phyloP scores from a whole-genome alignment of 495 filamentous ascomycete genomes.

The Penicillium arizonense region DNA sequence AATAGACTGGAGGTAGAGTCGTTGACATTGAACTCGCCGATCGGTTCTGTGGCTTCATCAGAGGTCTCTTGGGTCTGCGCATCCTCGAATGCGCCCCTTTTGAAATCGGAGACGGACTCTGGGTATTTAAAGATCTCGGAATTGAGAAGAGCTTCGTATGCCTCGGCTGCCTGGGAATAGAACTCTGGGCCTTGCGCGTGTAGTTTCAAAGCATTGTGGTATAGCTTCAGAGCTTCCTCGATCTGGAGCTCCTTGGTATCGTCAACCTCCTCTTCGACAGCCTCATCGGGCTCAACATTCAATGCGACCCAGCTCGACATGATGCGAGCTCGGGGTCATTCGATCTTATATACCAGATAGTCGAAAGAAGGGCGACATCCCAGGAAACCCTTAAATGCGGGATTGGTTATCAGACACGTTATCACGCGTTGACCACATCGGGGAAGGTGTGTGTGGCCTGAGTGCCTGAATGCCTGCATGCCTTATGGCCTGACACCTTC shows the following conservation, averaged over 20 bases:
- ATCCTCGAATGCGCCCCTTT: constrained; percentile 61
- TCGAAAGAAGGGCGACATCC: constrained; percentile 1
- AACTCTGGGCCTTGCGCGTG: constrained; percentile 81
- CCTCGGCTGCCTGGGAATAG: constrained; percentile 73
- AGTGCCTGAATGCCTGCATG: constrained; percentile 22
- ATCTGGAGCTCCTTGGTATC: constrained; percentile 95
- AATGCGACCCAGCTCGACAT: constrained; percentile 71
- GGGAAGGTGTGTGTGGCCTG: constrained; percentile 26
- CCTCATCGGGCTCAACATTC: constrained; percentile 91
- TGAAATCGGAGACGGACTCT: constrained; percentile 77
- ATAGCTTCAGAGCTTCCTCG: constrained; percentile 94
- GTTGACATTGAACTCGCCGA: constrained; percentile 41
- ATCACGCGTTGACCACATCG: constrained; percentile 36
- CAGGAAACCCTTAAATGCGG: constrained; percentile 2
- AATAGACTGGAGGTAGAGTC: constrained; percentile 77
- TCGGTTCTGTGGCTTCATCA: constrained; percentile 42
- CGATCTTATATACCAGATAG: not conserved
- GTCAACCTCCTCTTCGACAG: constrained; percentile 86
- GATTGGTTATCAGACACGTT: constrained; percentile 17
- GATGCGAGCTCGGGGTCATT: constrained; percentile 17
- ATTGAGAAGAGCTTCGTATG: constrained; percentile 80
- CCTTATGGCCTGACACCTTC: constrained; percentile 27
- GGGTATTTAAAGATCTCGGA: constrained; percentile 93
- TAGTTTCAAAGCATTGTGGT: constrained; percentile 86
- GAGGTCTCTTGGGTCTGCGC: constrained; percentile 47